These are phyloP conservation scores for Cerioporus squamosus DNA, from an alignment of 1,284 basidiomycete genomes.

Conservation along the genomic window DNA sequence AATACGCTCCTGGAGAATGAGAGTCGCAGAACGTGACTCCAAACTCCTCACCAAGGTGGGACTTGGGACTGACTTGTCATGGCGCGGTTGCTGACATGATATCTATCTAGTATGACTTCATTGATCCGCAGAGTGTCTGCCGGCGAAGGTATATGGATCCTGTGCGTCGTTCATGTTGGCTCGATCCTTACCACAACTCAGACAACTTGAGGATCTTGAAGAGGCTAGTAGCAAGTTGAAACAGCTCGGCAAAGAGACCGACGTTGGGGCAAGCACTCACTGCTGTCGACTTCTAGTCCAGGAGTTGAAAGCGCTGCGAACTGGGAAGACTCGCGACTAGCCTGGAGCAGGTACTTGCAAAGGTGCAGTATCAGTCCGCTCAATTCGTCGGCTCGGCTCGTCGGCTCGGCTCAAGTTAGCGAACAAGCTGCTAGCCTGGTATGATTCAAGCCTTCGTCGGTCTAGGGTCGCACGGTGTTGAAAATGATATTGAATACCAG, in stretches of 20 bases:
- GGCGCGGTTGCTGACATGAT: not conserved
- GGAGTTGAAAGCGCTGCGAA: conserved; percentile 45
- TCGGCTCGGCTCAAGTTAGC: conserved; percentile 11
- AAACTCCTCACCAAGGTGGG: conserved; percentile 80
- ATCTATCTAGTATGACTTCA: conserved; percentile 84
- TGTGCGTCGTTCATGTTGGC: too few species aligned
- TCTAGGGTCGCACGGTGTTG: too few species aligned
- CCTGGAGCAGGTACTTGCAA: conserved; percentile 45
- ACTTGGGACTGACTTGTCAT: not conserved
- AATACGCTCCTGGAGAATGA: conserved; percentile 79
- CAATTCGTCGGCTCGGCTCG: conserved; percentile 27
- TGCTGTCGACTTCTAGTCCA: conserved; percentile 31
- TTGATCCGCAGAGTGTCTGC: conserved; percentile 60
- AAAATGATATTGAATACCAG: too few species aligned
- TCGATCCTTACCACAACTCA: conserved; percentile 4
- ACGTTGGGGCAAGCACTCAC: conserved; percentile 35
- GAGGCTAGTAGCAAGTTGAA: conserved; percentile 29
- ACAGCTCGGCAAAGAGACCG: conserved; percentile 38
- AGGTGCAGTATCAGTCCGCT: too few species aligned
- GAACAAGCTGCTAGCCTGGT: conserved; percentile 43
- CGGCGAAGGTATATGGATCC: conserved; percentile 13
- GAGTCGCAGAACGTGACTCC: conserved; percentile 75
- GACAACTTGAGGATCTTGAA: conserved; percentile 13
- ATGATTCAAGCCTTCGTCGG: too few species aligned
- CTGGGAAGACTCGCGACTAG: conserved; percentile 49